These are phyloP conservation scores for Beta lomatogona DNA, from an alignment of 179 eudicot species.

Conservation along the genomic window DNA sequence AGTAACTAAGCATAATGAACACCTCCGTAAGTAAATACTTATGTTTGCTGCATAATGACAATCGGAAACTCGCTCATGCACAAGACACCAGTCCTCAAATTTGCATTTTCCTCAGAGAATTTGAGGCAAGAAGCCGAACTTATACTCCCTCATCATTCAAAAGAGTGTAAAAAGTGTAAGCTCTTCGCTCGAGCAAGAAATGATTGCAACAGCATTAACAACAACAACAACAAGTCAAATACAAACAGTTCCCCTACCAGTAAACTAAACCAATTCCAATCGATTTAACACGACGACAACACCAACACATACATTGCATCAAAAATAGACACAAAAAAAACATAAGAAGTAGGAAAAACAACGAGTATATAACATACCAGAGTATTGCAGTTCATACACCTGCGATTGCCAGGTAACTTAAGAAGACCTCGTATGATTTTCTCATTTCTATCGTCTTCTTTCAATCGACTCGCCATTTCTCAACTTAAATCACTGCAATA, in stretches of 20 bases:
- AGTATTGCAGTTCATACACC: constrained; percentile 90
- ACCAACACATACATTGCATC: too few relatives aligned
- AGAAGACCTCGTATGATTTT: constrained; percentile 74
- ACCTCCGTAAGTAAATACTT: background rate
- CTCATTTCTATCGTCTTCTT: constrained; percentile 91
- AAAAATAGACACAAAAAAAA: background rate
- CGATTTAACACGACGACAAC: background rate
- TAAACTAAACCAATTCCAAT: background rate
- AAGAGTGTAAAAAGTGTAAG: background rate
- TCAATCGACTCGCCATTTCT: constrained; percentile 71
- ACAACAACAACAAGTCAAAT: background rate
- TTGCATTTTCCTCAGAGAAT: background rate
- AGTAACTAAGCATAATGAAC: background rate
- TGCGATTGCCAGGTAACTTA: constrained; percentile 73
- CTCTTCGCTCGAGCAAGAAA: background rate
- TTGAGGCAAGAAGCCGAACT: background rate
- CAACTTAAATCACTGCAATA: constrained; percentile 28
- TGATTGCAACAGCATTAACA: background rate
- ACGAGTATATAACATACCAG: constrained; percentile 55
- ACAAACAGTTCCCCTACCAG: background rate
- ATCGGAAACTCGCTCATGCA: background rate
- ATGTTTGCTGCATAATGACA: background rate
- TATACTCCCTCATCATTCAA: background rate
- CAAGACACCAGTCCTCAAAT: background rate
- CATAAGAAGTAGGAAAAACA: background rate